These are phyloP conservation scores for Ligustrum vulgare DNA, from an alignment of 257 asterid species.

Conservation along the genomic window DNA sequence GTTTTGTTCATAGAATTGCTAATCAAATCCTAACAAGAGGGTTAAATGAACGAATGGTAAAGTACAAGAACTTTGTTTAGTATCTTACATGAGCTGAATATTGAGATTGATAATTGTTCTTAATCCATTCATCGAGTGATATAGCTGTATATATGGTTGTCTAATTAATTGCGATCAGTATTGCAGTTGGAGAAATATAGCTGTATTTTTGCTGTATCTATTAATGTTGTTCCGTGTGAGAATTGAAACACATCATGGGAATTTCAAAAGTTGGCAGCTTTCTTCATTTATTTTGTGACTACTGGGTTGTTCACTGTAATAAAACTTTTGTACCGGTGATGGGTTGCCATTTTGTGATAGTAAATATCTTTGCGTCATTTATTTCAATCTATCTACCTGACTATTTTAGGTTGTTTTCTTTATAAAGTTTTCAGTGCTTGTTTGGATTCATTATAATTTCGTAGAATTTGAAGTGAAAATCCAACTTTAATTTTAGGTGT, in stretches of 20 bases:
- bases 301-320: constrained; percentile 26
- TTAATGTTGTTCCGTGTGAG: not conserved
- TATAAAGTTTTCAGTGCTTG: no score
- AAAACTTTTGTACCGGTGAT: constrained; percentile 9
- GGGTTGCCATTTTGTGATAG: constrained; percentile 22
- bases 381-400: not conserved
- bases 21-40: no score
- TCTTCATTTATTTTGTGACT: constrained; percentile 8
- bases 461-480: no score
- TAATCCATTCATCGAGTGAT: no score
- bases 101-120: no score
- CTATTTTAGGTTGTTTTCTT: not conserved
- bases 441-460: no score
- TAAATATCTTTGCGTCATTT: not conserved
- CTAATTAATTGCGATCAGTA: not conserved
- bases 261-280: constrained; percentile 13
- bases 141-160: not conserved
- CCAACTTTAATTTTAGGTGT: no score
- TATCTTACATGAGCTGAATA: no score
- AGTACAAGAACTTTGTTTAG: no score
- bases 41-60: no score
- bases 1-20: no score
- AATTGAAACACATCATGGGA: not conserved
- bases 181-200: not conserved
- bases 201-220: not conserved